A percentile compares a stretch with the other conserved stretches of the same genome.
Evolutionary conservation across 2,329 filamentous ascomycete genomes (phyloP).

Genomic region (Massarina eburnea): DNA sequence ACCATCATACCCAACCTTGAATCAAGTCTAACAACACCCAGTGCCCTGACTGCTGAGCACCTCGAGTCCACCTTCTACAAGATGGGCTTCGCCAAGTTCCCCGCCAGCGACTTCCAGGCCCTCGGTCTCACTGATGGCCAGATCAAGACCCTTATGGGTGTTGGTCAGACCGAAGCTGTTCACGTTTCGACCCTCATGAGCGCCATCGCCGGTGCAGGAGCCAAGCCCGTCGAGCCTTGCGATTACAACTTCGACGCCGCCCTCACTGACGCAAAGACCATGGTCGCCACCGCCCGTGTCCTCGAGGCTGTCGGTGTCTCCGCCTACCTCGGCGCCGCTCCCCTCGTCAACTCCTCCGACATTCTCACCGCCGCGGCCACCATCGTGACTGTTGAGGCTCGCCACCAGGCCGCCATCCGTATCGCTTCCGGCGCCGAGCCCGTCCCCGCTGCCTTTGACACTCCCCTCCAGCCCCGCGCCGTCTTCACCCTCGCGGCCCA

Average conservation of each 20-base stretch:
- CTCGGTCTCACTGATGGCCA: slow-evolving; percentile 60
- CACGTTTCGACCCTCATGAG: slow-evolving; percentile 64
- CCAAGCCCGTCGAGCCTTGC: slow-evolving; percentile 68
- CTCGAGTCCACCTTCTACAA: slow-evolving; percentile 74
- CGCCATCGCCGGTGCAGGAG: slow-evolving; percentile 63
- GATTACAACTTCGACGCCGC: slow-evolving; percentile 65
- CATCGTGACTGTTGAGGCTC: slow-evolving; percentile 72
- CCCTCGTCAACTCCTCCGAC: slow-evolving; percentile 60
- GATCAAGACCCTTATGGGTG: slow-evolving; percentile 61
- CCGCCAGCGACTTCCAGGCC: slow-evolving; percentile 63
- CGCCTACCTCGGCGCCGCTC: slow-evolving; percentile 71
- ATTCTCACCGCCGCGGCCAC: slow-evolving; percentile 68
- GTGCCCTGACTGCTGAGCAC: slow-evolving; percentile 72
- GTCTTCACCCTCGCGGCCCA: slow-evolving; percentile 73
- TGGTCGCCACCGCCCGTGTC: slow-evolving; percentile 69
- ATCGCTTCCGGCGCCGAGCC: slow-evolving; percentile 59
- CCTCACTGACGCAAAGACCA: slow-evolving; percentile 64
- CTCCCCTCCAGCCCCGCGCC: slow-evolving; percentile 65
- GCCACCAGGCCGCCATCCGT: slow-evolving; percentile 74
- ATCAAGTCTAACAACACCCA: slow-evolving; percentile 42
- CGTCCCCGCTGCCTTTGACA: slow-evolving; percentile 70
- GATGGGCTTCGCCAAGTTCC: slow-evolving; percentile 69
- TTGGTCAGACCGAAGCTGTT: slow-evolving; percentile 64
- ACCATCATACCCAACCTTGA: background rate
- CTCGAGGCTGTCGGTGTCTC: slow-evolving; percentile 74